Evolutionary conservation across 1,284 basidiomycete genomes (phyloP).

Genomic region (Sanghuangporus weigelae): DNA sequence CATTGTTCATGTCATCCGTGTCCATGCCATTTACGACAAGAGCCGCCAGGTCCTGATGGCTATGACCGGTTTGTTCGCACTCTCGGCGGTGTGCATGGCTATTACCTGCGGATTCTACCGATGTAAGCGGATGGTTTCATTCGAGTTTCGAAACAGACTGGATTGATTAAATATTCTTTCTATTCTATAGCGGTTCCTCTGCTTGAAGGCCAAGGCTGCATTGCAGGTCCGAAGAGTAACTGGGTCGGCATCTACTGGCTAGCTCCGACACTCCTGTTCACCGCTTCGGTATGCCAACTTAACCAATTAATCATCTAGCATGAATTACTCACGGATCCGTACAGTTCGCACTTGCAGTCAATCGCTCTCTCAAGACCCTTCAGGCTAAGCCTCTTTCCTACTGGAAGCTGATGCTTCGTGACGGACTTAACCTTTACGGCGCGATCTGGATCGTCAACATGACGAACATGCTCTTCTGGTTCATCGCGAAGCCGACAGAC

Average conservation of each 20-base stretch:
- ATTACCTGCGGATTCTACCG: constrained; percentile 72
- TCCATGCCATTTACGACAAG: constrained; percentile 71
- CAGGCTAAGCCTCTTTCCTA: constrained; percentile 49
- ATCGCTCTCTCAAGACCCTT: constrained; percentile 58
- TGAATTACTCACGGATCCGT: constrained; percentile 10
- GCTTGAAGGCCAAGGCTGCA: constrained; percentile 67
- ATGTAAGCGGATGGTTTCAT: constrained; percentile 34
- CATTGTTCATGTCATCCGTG: constrained; percentile 68
- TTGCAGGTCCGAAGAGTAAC: constrained; percentile 68
- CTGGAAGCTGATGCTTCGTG: constrained; percentile 84
- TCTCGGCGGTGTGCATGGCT: constrained; percentile 64
- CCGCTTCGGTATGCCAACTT: constrained; percentile 45
- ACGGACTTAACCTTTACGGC: constrained; percentile 77
- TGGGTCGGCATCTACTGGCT: constrained; percentile 85
- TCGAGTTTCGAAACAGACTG: neutral
- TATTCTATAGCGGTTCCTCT: constrained; percentile 56
- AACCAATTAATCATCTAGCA: neutral
- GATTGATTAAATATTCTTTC: neutral
- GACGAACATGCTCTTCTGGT: constrained; percentile 77
- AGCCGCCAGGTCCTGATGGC: constrained; percentile 44
- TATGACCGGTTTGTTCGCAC: constrained; percentile 54
- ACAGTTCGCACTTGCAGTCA: constrained; percentile 58
- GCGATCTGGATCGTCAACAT: constrained; percentile 73
- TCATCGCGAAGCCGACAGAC: constrained; percentile 63
- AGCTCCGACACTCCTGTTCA: constrained; percentile 65